phyloP scores from a whole-genome alignment of 1,139 yeast species.

The Magnusiomyces paraingens region DNA sequence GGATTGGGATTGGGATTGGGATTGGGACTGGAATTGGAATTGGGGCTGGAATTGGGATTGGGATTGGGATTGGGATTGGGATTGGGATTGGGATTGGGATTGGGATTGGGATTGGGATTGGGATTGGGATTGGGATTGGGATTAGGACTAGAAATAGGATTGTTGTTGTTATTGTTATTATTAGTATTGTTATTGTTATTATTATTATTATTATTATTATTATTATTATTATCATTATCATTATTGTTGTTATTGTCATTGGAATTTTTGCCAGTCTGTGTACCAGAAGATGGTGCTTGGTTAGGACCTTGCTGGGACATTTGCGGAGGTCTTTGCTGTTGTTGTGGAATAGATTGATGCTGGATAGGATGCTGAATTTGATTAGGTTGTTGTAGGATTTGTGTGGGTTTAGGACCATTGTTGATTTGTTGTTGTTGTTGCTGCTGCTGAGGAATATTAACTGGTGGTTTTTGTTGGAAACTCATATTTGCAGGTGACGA shows the following conservation, averaged over 20 bases:
- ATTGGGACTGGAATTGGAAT: too few species aligned
- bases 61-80: not conserved
- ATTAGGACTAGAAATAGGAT: not conserved
- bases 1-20: too few species aligned
- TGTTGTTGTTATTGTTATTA: too few species aligned
- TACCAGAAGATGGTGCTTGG: too few species aligned
- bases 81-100: not conserved
- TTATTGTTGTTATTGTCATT: not conserved
- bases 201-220: not conserved
- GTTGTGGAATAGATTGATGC: too few species aligned
- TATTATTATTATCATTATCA: not conserved
- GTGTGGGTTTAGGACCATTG: not conserved
- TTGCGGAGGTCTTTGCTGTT: too few species aligned
- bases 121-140: too few species aligned
- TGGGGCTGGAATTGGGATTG: too few species aligned
- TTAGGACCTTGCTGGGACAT: too few species aligned
- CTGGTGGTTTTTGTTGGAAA: not conserved
- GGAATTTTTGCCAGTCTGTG: not conserved
- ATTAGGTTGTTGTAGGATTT: not conserved
- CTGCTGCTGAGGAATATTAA: not conserved
- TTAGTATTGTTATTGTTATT: not conserved
- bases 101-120: not conserved
- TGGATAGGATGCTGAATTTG: not conserved
- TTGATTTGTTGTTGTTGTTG: not conserved
- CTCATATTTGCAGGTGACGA: conserved; percentile 6